Evolutionary conservation across 306 rosid species (phyloP).

Genomic region (Fragaria iinumae): DNA sequence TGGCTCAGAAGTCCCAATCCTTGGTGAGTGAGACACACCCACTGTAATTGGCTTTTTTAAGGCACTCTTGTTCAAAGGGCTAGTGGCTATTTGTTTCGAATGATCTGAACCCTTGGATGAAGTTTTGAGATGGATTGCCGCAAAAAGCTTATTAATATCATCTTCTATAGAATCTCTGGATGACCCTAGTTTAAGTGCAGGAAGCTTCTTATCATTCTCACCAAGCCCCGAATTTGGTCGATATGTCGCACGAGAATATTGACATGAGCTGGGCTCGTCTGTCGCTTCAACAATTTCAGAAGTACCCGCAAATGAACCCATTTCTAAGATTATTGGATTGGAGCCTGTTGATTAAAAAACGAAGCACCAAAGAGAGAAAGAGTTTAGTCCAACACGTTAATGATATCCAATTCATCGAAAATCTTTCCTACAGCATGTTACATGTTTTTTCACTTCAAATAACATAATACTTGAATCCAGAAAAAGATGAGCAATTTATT

Average conservation of each 20-base stretch:
- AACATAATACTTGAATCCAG: slow-evolving; percentile 31
- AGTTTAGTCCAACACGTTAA: slow-evolving; percentile 24
- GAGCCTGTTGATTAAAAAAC: slow-evolving; percentile 17
- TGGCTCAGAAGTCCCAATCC: slow-evolving; percentile 60
- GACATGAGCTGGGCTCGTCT: slow-evolving; percentile 55
- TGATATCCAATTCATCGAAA: slow-evolving; percentile 25
- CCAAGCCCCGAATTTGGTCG: slow-evolving; percentile 18
- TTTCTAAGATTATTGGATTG: slow-evolving; percentile 20
- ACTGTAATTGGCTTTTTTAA: slow-evolving; percentile 70
- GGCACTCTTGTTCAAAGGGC: slow-evolving; percentile 55
- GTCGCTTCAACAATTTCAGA: slow-evolving; percentile 91
- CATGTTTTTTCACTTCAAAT: slow-evolving; percentile 28
- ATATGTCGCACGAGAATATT: slow-evolving; percentile 30
- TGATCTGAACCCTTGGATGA: slow-evolving; percentile 52
- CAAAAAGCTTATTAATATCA: slow-evolving; percentile 79
- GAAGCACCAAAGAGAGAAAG: slow-evolving; percentile 14
- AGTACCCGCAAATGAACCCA: slow-evolving; percentile 81
- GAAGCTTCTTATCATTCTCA: slow-evolving; percentile 47
- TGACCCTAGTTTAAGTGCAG: slow-evolving; percentile 51
- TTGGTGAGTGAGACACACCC: slow-evolving; percentile 64
- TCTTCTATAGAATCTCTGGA: slow-evolving; percentile 58
- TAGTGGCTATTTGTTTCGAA: slow-evolving; percentile 47
- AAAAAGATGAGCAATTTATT: slow-evolving; percentile 24
- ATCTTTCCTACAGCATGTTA: background rate
- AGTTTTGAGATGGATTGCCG: slow-evolving; percentile 56